Base-by-base conservation (phyloP, 169 alveolate genomes). In the Plasmodium sp. region DNA sequence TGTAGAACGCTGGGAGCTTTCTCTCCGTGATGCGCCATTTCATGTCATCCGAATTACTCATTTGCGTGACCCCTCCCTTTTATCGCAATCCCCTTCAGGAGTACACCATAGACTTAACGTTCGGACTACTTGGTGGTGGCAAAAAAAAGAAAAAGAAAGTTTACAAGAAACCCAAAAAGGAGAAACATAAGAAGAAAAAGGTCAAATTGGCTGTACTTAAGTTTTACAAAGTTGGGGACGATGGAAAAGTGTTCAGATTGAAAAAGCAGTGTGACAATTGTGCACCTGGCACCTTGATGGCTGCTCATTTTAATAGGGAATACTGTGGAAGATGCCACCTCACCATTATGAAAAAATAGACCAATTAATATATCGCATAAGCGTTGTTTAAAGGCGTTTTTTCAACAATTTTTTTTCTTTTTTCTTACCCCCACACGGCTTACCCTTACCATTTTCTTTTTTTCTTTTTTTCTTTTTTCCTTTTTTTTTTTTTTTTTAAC, bases 201-300 rank as follows among this genome's bases (percentile, higher is more conserved):
- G 99, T 98, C 81, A 99, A 98, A 97, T 98, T 98, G 84, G 99
- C 99, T 48, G 99, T 98, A 62, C 97, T 99, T 96, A 98, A 98
- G 95, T 98, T 96, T 97, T 98, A 99, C 99, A 98, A 98, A 93
- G 99, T 99, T 58, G 99, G 99, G 92, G 97, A 97, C 71, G 98
- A 97, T 67, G 99, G 98, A 96, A 98, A 98, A 96, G 99, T 99
- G 81, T 97, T 98, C 48, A 97, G 99, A 80, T 96, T 98, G 75
- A 98, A 99, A 95, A 98, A 98, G 95, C 99, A 98, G 93, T 99
- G 99, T 96, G 99, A 99, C 51, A 93, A 97, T 51, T 99, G 99
- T 95, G 99, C 99, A 79, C 97, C 99, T 33, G 99, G 99, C 74
- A 99, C 99, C 62, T 99, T 98, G 98, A 99, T 99, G 99, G 99